Evolutionary conservation across 2,329 filamentous ascomycete genomes (phyloP).

Genomic region (Lecanicillium sp.): DNA sequence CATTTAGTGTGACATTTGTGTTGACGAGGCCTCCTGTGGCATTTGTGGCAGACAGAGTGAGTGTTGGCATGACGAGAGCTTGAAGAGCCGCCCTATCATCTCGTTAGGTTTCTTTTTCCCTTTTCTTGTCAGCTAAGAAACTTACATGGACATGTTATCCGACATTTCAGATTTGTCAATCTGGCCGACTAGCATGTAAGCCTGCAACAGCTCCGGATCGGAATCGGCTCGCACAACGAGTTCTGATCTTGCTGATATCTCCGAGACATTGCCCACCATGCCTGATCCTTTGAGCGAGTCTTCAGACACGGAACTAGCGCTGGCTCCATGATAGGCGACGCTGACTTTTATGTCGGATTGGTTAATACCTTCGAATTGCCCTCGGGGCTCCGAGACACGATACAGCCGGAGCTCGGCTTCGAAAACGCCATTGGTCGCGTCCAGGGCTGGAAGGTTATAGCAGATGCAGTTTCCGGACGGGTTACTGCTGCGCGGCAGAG

Average conservation of each 20-base stretch:
- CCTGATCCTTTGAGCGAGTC: slow-evolving; percentile 17
- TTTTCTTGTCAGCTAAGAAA: neutral
- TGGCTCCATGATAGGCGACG: slow-evolving; percentile 45
- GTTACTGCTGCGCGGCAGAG: slow-evolving; percentile 53
- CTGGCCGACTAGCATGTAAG: slow-evolving; percentile 61
- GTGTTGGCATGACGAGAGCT: slow-evolving; percentile 56
- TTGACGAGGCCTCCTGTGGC: slow-evolving; percentile 41
- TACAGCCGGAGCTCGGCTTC: slow-evolving; percentile 70
- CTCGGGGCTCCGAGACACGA: slow-evolving; percentile 53
- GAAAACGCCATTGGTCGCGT: slow-evolving; percentile 61
- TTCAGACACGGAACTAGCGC: slow-evolving; percentile 20
- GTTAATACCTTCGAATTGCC: slow-evolving; percentile 42
- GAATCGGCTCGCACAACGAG: slow-evolving; percentile 8
- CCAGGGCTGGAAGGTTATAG: slow-evolving; percentile 69
- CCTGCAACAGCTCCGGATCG: slow-evolving; percentile 42
- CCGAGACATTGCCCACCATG: slow-evolving; percentile 10
- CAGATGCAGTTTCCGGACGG: slow-evolving; percentile 72
- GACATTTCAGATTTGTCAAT: slow-evolving; percentile 51
- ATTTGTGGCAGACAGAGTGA: slow-evolving; percentile 55
- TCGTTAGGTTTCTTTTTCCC: neutral
- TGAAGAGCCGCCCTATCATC: slow-evolving; percentile 47
- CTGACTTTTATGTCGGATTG: slow-evolving; percentile 45
- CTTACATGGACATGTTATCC: slow-evolving; percentile 53
- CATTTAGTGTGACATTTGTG: slow-evolving; percentile 60
- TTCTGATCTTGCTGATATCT: neutral